Base-by-base conservation (phyloP, 805 yeast species). In the Danielia oregonensis region DNA sequence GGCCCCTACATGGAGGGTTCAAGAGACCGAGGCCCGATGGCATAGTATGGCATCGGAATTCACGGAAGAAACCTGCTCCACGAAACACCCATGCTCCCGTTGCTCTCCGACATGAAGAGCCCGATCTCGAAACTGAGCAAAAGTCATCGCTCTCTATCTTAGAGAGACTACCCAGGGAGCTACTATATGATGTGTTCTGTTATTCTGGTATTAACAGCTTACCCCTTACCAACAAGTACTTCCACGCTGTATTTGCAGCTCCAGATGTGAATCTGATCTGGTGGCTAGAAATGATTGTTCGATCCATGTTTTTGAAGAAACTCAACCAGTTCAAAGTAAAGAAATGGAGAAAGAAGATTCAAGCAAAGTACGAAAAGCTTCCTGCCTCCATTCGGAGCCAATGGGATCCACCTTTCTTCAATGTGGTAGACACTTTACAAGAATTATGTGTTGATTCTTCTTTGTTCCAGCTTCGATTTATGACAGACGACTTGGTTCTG, bases 81-180 rank as follows among this genome's bases (percentile, higher is more conserved):
- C n/a, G n/a, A n/a, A n/a, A n/a, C n/a, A n/a, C n/a, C n/a, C n/a
- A n/a, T n/a, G n/a, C n/a, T n/a, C n/a, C n/a, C n/a, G n/a, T n/a
- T n/a, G n/a, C n/a, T n/a, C n/a, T n/a, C n/a, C n/a, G n/a, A n/a
- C n/a, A n/a, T n/a, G n/a, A n/a, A n/a, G n/a, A n/a, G n/a, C n/a
- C n/a, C n/a, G n/a, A n/a, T n/a, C n/a, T n/a, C n/a, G n/a, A n/a
- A n/a, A n/a, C n/a, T n/a, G n/a, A n/a, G n/a, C n/a, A n/a, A n/a
- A n/a, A n/a, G n/a, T n/a, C n/a, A n/a, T n/a, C n/a, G n/a, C n/a
- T 19, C 22, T 19, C 22, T 9, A 19, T 19, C 22, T 19, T 19
- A 9, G 60, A 59, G 24, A 46, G 51, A 10, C 50, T 75, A 9
- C 79, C 80, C 1, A 34, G 49, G 3, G 78, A 74, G 36, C 35